Evolutionary conservation across 2,329 filamentous ascomycete genomes (phyloP), one percentile per base, ranked within the genome.

Genomic region (Penicillium hesseltinei): DNA sequence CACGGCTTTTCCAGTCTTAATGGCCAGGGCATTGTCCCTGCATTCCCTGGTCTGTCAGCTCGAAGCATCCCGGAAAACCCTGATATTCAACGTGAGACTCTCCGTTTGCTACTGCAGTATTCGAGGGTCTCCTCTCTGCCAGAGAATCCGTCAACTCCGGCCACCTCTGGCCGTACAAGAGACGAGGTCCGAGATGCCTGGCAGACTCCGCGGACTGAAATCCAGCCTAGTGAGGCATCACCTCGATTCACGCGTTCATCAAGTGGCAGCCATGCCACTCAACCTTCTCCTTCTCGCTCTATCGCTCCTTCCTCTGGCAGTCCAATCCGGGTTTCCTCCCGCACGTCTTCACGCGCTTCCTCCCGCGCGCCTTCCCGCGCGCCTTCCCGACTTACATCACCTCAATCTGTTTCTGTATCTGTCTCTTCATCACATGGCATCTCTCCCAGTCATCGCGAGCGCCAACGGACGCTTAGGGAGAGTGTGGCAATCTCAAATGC

Each of bases 401-500:
- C 52, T 9, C 52, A 11, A 23, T 13, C 45, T 7, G 29, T 35
- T 17, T 29, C 29, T 25, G 21, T 36, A 3, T 29, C 29, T 19
- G n/a, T 35, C 1, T 17, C 52, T 29, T 36, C 29, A 11, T 21
- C 45, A 5, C 25, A 29, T 23, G 17, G 17, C 4, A 51, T 42
- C 35, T 47, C 54, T 25, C 23, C 53, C 1, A 29, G 3, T 6
- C 39, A n/a, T 40, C 45, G 21, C 11, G 35, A 35, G 36, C 54
- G 51, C 5, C 54, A 57, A 46, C 39, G 35, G 13, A 56, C 46
- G 9, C 27, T 55, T 6, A 54, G 60, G 23, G 44, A 53, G 27
- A 56, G 33, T 4, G 53, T 59, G 17, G 33, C 59, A 7, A 39
- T 59, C 0, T 38, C 47, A 21, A 59, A 59, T 29, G 56, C 47